These are phyloP conservation scores for Carex cristatella DNA, from an alignment of 176 grass and related monocot genomes.

Conservation along the genomic window DNA sequence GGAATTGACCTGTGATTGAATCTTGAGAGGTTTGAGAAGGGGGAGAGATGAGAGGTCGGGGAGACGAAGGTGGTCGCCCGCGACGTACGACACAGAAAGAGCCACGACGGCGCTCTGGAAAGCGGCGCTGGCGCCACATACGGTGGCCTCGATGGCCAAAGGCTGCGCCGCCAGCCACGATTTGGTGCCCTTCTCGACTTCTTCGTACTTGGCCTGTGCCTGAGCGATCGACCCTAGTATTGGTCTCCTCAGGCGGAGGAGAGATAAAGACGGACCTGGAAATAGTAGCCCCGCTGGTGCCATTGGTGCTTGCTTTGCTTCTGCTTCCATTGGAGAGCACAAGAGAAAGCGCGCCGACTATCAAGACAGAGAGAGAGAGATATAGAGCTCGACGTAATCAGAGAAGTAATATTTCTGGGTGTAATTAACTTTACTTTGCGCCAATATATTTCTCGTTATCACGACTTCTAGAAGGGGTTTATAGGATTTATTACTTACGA, in stretches of 20 bases:
- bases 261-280: conserved; percentile 7
- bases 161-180: conserved; percentile 73
- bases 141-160: conserved; percentile 50
- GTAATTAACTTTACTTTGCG: too few species aligned
- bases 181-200: conserved; percentile 48
- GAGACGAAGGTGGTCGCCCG: conserved; percentile 34
- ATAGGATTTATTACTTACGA: too few species aligned
- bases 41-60: conserved; percentile 40
- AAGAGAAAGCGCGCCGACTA: background rate
- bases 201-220: conserved; percentile 9
- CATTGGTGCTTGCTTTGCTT: background rate
- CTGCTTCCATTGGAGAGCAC: conserved; percentile 7
- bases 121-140: conserved; percentile 46
- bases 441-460: too few species aligned
- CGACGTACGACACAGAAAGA: conserved; percentile 51
- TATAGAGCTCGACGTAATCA: background rate
- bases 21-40: conserved; percentile 55
- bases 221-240: conserved; percentile 12
- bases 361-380: background rate
- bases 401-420: too few species aligned
- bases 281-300: background rate
- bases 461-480: too few species aligned
- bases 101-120: conserved; percentile 57
- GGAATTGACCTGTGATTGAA: conserved; percentile 57
- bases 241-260: conserved; percentile 2